A percentile compares a stretch with the other conserved stretches of the same genome.
These are phyloP conservation scores for Fragaria iinumae DNA, from an alignment of 306 rosid genomes.

Conservation along the genomic window DNA sequence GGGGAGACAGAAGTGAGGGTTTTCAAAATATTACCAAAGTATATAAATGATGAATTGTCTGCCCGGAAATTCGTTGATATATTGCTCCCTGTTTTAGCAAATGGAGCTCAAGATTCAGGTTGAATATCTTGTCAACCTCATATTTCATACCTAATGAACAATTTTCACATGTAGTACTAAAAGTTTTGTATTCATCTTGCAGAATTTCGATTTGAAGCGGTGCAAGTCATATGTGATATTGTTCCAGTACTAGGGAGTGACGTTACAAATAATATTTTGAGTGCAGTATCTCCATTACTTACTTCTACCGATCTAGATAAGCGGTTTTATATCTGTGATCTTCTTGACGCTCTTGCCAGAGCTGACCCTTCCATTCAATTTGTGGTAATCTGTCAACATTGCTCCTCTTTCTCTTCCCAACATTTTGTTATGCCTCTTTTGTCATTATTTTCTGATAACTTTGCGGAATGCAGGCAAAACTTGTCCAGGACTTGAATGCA, in stretches of 20 bases:
- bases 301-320: constrained; percentile 57
- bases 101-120: constrained; percentile 62
- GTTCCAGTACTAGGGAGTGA: constrained; percentile 57
- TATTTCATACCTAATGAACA: not conserved
- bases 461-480: constrained; percentile 57
- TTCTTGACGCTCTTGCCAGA: constrained; percentile 65
- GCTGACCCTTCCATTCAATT: constrained; percentile 53
- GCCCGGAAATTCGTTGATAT: constrained; percentile 66
- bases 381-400: constrained; percentile 49
- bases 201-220: constrained; percentile 59
- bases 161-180: constrained; percentile 22
- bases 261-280: constrained; percentile 53
- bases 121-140: constrained; percentile 17
- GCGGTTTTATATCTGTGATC: constrained; percentile 68
- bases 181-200: constrained; percentile 32
- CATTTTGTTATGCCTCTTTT: constrained; percentile 7
- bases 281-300: constrained; percentile 62
- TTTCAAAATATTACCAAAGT: constrained; percentile 63
- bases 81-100: constrained; percentile 58
- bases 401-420: constrained; percentile 21
- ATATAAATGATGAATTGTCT: constrained; percentile 50
- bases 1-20: constrained; percentile 64
- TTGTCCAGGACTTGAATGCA: constrained; percentile 65
- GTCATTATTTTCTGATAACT: constrained; percentile 16
- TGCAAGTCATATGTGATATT: constrained; percentile 58